These are phyloP conservation scores for Malus hybrid DNA, from an alignment of 331 rosid species.

Conservation along the genomic window DNA sequence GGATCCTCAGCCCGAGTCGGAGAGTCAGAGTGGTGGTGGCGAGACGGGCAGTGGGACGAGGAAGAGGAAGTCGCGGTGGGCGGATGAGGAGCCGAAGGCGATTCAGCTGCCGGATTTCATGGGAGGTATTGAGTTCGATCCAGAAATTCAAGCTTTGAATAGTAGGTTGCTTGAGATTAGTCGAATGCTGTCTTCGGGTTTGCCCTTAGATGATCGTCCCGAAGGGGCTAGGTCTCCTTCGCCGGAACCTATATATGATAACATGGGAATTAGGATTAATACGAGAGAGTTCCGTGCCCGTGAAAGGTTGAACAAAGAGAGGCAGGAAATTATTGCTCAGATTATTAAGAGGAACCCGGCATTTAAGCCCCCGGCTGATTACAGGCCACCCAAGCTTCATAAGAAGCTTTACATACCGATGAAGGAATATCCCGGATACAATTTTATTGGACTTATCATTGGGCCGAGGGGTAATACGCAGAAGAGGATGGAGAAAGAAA, in stretches of 20 bases:
- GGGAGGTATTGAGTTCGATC: constrained; percentile 97
- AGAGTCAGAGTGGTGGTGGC: constrained; percentile 43
- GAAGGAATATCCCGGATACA: constrained; percentile 96
- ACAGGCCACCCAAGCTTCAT: constrained; percentile 95
- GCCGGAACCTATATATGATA: constrained; percentile 91
- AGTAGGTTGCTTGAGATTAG: constrained; percentile 93
- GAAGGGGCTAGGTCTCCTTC: constrained; percentile 98
- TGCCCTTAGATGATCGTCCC: constrained; percentile 88
- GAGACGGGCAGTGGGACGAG: constrained; percentile 51
- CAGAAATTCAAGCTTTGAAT: constrained; percentile 93
- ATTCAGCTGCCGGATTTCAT: constrained; percentile 95
- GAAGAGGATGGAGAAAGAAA: constrained; percentile 96
- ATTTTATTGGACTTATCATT: constrained; percentile 89
- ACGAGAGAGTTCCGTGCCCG: constrained; percentile 97
- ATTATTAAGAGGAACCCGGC: constrained; percentile 93
- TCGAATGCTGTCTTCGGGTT: constrained; percentile 85
- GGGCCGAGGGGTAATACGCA: constrained; percentile 98
- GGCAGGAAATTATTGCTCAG: constrained; percentile 88
- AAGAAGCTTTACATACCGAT: constrained; percentile 97
- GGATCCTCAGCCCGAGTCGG: constrained; percentile 93
- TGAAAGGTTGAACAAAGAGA: constrained; percentile 84
- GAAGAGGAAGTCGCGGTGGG: constrained; percentile 94
- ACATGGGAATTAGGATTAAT: constrained; percentile 87
- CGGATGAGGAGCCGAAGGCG: constrained; percentile 81
- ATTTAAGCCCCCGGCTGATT: constrained; percentile 93